Evolutionary conservation across 495 filamentous ascomycete species (phyloP).

Genomic region (Emericellopsis terricola): DNA sequence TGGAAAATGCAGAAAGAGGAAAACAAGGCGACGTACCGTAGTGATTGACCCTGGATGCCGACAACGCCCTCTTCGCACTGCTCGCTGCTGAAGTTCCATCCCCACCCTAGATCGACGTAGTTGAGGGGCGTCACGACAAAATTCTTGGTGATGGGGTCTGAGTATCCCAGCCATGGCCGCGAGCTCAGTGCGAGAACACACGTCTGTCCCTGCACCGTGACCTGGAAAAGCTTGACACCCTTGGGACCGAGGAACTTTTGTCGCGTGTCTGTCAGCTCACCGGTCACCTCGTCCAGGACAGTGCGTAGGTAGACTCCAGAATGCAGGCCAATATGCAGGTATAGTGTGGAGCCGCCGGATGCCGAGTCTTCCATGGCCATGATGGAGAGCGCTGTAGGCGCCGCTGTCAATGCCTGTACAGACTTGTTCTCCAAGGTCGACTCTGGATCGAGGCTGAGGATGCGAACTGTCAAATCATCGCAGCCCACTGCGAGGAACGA

Average conservation of each 20-base stretch:
- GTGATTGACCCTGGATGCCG: slow-evolving; percentile 75
- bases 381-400: slow-evolving; percentile 77
- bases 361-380: slow-evolving; percentile 83
- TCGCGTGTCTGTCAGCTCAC: slow-evolving; percentile 83
- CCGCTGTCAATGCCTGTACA: slow-evolving; percentile 79
- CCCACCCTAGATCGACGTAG: slow-evolving; percentile 78
- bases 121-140: slow-evolving; percentile 87
- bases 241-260: slow-evolving; percentile 87
- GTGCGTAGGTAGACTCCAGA: slow-evolving; percentile 92
- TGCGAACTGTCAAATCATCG: slow-evolving; percentile 87
- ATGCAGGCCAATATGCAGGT: slow-evolving; percentile 86
- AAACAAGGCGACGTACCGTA: slow-evolving; percentile 46
- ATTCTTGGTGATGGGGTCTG: slow-evolving; percentile 58
- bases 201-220: slow-evolving; percentile 64
- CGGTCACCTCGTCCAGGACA: slow-evolving; percentile 82
- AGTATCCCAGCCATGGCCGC: slow-evolving; percentile 84
- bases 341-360: slow-evolving; percentile 56
- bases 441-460: slow-evolving; percentile 79
- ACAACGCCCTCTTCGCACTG: slow-evolving; percentile 90
- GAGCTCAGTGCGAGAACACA: slow-evolving; percentile 85
- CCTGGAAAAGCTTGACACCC: slow-evolving; percentile 70
- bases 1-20: slow-evolving; percentile 4
- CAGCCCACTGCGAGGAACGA: slow-evolving; percentile 90
- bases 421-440: slow-evolving; percentile 81
- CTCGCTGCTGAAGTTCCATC: slow-evolving; percentile 90